These are phyloP conservation scores for Fragaria nilgerrensis DNA, from an alignment of 306 rosid genomes.

Conservation along the genomic window DNA sequence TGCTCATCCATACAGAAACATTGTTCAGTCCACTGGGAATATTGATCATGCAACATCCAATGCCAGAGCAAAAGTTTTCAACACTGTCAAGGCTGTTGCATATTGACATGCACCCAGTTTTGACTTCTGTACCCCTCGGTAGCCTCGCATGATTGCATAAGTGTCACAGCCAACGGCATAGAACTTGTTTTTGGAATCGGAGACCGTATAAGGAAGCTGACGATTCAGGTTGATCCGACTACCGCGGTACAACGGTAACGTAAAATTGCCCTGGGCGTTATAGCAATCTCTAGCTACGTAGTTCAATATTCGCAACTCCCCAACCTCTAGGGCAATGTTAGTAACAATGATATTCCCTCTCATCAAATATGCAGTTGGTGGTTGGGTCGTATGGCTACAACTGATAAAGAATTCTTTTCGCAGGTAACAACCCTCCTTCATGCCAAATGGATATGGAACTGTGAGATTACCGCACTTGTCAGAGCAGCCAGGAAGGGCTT, in stretches of 20 bases:
- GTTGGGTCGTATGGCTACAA: background rate
- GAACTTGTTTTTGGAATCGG: slow-evolving; percentile 7
- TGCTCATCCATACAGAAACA: background rate
- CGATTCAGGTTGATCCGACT: too few relatives aligned
- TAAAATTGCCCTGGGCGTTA: too few relatives aligned
- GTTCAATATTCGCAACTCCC: background rate
- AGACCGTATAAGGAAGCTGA: background rate
- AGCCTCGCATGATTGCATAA: background rate
- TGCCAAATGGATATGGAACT: slow-evolving; percentile 4
- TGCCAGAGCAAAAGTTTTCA: background rate
- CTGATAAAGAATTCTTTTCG: background rate
- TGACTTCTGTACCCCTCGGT: background rate
- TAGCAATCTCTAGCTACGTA: too few relatives aligned
- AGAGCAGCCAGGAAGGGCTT: background rate
- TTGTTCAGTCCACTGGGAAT: slow-evolving; percentile 1
- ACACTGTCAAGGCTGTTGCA: background rate
- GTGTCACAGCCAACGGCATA: slow-evolving; percentile 11
- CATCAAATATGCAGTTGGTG: background rate
- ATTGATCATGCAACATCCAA: slow-evolving; percentile 21
- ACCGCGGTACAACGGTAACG: too few relatives aligned
- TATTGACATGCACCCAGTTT: background rate
- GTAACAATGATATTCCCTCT: fast-evolving
- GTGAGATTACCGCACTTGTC: background rate
- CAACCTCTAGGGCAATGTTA: background rate
- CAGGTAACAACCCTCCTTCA: background rate